A percentile compares a stretch with the other conserved stretches of the same genome.
Conservation (phyloP, 1,284 basidiomycete species). For the Sanghuangporus sanghuang region DNA sequence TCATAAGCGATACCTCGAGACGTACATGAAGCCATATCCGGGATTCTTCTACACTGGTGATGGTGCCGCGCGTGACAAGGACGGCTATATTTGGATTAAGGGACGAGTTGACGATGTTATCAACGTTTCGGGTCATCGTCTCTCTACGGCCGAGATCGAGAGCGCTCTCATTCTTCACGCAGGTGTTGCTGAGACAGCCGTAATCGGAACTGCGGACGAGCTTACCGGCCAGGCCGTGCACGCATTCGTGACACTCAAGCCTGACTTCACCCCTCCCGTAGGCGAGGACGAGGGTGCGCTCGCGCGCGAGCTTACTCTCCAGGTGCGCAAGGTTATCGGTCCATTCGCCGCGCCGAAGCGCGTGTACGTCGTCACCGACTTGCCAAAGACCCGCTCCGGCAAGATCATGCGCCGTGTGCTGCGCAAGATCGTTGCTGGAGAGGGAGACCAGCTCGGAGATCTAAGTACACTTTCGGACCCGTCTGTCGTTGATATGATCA, state of each 20-base stretch:
- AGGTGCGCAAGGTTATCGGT: constrained; percentile 94
- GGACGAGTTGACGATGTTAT: constrained; percentile 94
- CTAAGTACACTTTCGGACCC: constrained; percentile 89
- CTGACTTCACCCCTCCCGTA: constrained; percentile 73
- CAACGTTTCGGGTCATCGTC: constrained; percentile 94
- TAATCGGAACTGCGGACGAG: constrained; percentile 86
- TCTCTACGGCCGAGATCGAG: constrained; percentile 98
- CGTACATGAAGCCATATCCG: constrained; percentile 92
- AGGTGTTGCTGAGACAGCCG: constrained; percentile 95
- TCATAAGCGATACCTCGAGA: constrained; percentile 89
- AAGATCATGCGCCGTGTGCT: constrained; percentile 95
- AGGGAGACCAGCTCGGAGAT: constrained; percentile 92
- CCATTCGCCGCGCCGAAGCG: constrained; percentile 95
- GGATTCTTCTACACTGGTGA: constrained; percentile 96
- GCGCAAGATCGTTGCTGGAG: constrained; percentile 92
- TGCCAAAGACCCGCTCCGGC: constrained; percentile 96
- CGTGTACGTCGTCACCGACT: constrained; percentile 79
- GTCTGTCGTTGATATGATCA: constrained; percentile 75
- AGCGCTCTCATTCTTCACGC: constrained; percentile 91
- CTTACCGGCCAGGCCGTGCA: constrained; percentile 85
- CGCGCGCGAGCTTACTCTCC: constrained; percentile 85
- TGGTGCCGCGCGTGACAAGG: constrained; percentile 88
- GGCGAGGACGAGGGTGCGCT: constrained; percentile 70
- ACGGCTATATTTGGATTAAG: constrained; percentile 99
- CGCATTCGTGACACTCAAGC: constrained; percentile 82